A percentile compares a stretch with the other conserved stretches of the same genome.
Conservation (phyloP, 306 rosid species). For the Bauhinia variegata region DNA sequence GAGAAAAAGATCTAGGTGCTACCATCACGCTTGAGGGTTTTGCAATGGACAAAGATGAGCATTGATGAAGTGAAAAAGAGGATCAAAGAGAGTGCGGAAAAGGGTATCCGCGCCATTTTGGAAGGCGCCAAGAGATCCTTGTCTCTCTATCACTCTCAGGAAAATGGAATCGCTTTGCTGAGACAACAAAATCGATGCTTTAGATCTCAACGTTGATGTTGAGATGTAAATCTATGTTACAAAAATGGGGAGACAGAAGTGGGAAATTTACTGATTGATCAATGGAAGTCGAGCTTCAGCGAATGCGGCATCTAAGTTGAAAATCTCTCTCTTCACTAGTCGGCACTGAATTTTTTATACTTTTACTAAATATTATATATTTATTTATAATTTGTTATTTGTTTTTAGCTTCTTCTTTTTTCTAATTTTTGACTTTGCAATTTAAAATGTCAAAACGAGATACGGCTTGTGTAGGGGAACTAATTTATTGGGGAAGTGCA, state of each 20-base stretch:
- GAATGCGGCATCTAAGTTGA: constrained; percentile 43
- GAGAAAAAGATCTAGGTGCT: constrained; percentile 27
- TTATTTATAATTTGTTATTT: background rate
- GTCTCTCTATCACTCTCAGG: background rate
- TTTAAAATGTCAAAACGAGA: constrained; percentile 31
- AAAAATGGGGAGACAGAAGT: background rate
- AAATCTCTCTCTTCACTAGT: constrained; percentile 17
- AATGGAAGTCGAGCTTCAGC: constrained; percentile 31
- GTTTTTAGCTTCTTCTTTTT: constrained; percentile 20
- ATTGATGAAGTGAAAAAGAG: constrained; percentile 45
- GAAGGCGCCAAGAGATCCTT: constrained; percentile 29
- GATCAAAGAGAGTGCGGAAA: constrained; percentile 42
- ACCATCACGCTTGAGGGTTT: constrained; percentile 99
- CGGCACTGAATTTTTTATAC: constrained; percentile 34
- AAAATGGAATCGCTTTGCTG: background rate
- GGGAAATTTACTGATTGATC: constrained; percentile 13
- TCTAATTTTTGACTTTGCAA: background rate
- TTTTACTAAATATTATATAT: background rate
- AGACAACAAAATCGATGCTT: background rate
- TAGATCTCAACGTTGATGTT: constrained; percentile 37
- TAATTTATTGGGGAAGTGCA: too few relatives aligned
- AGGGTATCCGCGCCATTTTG: constrained; percentile 55
- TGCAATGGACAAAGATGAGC: constrained; percentile 54
- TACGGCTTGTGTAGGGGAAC: too few relatives aligned
- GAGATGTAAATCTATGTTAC: background rate